A percentile compares a stretch with the other conserved stretches of the same genome.
phyloP scores from a whole-genome alignment of 306 rosid genomes.

The Cicer arietinum region DNA sequence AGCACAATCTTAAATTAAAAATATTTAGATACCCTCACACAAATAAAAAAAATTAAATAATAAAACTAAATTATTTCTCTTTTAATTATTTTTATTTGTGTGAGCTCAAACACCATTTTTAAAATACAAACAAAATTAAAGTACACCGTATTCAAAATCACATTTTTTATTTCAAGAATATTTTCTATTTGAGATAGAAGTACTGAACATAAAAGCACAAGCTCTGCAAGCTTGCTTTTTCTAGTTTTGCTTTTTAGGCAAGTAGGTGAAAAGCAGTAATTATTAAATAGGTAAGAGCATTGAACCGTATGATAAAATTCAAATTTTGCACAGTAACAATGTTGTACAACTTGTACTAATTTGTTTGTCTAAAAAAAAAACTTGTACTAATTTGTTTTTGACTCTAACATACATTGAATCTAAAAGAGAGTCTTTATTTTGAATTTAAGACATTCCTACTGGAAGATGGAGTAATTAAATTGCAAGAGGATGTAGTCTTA shows the following conservation, averaged over 20 bases:
- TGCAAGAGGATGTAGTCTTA: background rate
- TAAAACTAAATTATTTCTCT: too few species aligned
- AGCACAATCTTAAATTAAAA: too few species aligned
- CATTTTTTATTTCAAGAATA: too few species aligned
- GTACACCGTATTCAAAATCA: too few species aligned
- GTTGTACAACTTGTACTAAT: background rate
- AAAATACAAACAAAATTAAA: too few species aligned
- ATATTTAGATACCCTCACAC: too few species aligned
- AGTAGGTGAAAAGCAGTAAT: background rate
- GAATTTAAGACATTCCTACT: background rate
- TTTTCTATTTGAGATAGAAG: too few species aligned
- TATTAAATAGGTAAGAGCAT: conserved; percentile 2
- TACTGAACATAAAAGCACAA: background rate
- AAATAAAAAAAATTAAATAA: too few species aligned
- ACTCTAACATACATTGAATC: conserved; percentile 29
- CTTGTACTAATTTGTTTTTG: background rate
- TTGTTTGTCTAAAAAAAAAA: background rate
- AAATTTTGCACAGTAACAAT: conserved; percentile 21
- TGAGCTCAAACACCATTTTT: too few species aligned
- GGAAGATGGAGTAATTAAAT: background rate
- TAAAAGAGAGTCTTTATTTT: background rate
- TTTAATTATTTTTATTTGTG: too few species aligned
- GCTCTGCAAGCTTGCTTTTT: conserved; percentile 1
- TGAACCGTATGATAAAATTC: conserved; percentile 37
- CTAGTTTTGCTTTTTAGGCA: conserved; percentile 7